These are phyloP conservation scores for Phytopythium chamaehyphon DNA, from an alignment of 352 stramenopile genomes.

Conservation along the genomic window DNA sequence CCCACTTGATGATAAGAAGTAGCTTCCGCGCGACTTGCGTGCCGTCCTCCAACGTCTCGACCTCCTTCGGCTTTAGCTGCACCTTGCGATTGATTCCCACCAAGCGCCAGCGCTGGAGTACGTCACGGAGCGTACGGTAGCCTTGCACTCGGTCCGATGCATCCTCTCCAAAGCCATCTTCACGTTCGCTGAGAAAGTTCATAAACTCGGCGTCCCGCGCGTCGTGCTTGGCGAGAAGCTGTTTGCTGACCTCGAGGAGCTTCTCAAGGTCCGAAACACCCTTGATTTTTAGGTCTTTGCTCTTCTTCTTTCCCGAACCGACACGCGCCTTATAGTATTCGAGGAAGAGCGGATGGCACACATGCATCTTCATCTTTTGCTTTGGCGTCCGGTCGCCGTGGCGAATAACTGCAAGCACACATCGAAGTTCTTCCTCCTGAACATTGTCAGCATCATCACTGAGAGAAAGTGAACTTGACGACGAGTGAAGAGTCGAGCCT, in stretches of 20 bases:
- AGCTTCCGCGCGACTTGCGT: conserved; percentile 78
- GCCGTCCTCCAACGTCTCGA: conserved; percentile 28
- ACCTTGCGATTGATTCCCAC: conserved; percentile 98
- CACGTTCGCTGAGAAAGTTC: conserved; percentile 60
- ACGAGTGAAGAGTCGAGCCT: conserved; percentile 15
- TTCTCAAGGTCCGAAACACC: conserved; percentile 73
- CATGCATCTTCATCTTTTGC: conserved; percentile 99
- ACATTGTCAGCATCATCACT: conserved; percentile 22
- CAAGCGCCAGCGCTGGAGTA: conserved; percentile 94
- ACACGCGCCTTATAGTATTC: conserved; percentile 70
- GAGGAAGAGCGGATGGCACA: conserved; percentile 89
- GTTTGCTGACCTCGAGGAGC: conserved; percentile 72
- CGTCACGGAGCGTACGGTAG: conserved; percentile 83
- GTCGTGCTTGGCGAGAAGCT: conserved; percentile 69
- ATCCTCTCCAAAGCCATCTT: conserved; percentile 54
- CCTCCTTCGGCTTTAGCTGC: conserved; percentile 88
- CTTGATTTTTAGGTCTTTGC: conserved; percentile 88
- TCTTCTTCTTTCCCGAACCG: conserved; percentile 42
- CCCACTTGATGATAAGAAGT: conserved; percentile 99
- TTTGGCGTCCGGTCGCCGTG: conserved; percentile 99
- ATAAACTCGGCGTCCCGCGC: conserved; percentile 52
- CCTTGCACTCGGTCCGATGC: conserved; percentile 74
- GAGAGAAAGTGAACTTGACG: conserved; percentile 3
- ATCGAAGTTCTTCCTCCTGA: conserved; percentile 96
- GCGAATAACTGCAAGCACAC: conserved; percentile 98